phyloP scores from a whole-genome alignment of 1,139 yeast genomes.

The Blastobotrys serpentis region DNA sequence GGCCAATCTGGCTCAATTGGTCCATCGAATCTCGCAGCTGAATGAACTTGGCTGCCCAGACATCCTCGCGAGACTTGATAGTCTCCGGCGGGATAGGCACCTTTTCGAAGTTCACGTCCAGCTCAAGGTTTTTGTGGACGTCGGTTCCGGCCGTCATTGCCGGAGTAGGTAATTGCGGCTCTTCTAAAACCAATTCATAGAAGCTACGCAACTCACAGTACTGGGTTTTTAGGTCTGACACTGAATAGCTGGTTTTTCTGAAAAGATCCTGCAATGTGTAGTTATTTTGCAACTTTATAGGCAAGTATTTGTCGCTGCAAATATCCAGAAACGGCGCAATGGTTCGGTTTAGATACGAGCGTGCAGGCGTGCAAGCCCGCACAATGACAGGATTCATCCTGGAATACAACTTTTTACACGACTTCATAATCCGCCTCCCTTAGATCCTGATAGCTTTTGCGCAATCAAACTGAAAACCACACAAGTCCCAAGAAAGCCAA shows the following conservation, averaged over 20 bases:
- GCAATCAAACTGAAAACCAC: conserved; percentile 79
- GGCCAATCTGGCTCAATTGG: conserved; percentile 11
- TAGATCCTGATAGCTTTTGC: conserved; percentile 45
- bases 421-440: conserved; percentile 3
- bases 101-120: conserved; percentile 18
- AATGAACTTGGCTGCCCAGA: conserved; percentile 25
- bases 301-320: conserved; percentile 13
- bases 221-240: conserved; percentile 32
- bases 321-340: conserved; percentile 4
- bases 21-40: conserved; percentile 7
- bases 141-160: conserved; percentile 32
- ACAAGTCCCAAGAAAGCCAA: conserved; percentile 80
- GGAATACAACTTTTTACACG: too few species aligned
- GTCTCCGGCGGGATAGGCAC: conserved; percentile 14
- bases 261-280: conserved; percentile 8
- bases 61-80: conserved; percentile 20
- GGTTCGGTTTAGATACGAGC: background rate
- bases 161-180: conserved; percentile 15
- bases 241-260: conserved; percentile 23
- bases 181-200: conserved; percentile 22
- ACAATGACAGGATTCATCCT: background rate
- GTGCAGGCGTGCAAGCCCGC: background rate
- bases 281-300: conserved; percentile 1
- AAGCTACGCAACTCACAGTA: conserved; percentile 33
- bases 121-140: conserved; percentile 34